Evolutionary conservation across 2,329 filamentous ascomycete genomes (phyloP), one percentile per base, ranked within the genome.

Genomic region (Knufia fluminis): DNA sequence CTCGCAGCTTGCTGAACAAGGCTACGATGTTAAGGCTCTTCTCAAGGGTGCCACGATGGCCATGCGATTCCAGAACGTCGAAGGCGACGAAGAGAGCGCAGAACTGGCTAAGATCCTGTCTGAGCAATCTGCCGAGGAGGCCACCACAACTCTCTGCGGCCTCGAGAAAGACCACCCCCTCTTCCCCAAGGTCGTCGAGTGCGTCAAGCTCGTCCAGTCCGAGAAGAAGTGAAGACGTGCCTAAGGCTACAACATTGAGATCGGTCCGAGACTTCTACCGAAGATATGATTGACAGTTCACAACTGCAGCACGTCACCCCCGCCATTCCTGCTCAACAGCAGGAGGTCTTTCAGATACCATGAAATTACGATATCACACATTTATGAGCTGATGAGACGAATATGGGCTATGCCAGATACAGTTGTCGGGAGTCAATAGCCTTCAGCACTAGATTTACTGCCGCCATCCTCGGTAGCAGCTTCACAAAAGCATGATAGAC

Each of bases 51-150:
- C 92, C 40, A 91, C 97, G 75, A 88, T 91, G 81, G 83, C 87
- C 4, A 83, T 98, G 67, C 86, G 85, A 55, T 98, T 97, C 82
- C 90, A 96, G 73, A 87, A 95, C 61, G 85, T 96, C 49, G 80
- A 90, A 60, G 89, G 82, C 10, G 92, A 98, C 56, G 86, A 94
- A 0, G 92, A 97, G 78, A 94, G 86, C 56, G 75, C 72, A 57
- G 83, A 94, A 69, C 77, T 98, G 9, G 86, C 87, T 61, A 82
- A 86, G 73, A 88, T 94, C 64, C 84, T 98, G 72, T 80, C 85
- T 53, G 76, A 82, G 55, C 78, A 84, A 62, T 74, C 75, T 2
- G 74, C 91, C 12, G 82, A 86, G 59, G 82, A 85, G 1, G 85
- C 91, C 7, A 86, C 91, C 40, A 72, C 75, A 64, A 79, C 91